Percentiles rank a stretch among this genome's conserved stretches.
These are phyloP conservation scores for Lotus japonicus DNA, from an alignment of 306 rosid species.

Conservation along the genomic window DNA sequence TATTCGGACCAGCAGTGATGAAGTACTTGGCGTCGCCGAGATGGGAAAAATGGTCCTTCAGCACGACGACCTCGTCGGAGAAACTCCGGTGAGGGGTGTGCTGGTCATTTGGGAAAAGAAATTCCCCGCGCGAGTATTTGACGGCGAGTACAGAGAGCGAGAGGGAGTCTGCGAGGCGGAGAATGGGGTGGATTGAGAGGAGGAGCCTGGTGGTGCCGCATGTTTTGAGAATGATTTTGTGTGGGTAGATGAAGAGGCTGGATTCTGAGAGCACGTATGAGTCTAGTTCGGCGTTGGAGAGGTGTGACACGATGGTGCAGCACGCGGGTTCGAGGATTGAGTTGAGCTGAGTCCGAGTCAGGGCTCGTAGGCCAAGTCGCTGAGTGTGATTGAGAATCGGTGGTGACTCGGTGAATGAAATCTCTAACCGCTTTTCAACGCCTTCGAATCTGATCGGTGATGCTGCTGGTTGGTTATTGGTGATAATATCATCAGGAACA, in stretches of 20 bases:
- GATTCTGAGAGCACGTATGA: conserved; percentile 69
- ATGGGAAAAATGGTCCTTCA: conserved; percentile 32
- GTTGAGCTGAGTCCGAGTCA: conserved; percentile 39
- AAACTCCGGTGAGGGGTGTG: conserved; percentile 54
- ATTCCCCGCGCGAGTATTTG: conserved; percentile 51
- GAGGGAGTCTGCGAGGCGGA: conserved; percentile 32
- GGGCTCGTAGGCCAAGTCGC: conserved; percentile 42
- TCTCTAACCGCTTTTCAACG: conserved; percentile 55
- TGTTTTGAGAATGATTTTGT: conserved; percentile 47
- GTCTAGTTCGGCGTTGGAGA: conserved; percentile 44
- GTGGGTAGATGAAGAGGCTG: conserved; percentile 46
- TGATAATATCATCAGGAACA: neutral
- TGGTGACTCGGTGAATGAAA: conserved; percentile 28
- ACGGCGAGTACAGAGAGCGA: conserved; percentile 35
- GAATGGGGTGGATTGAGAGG: conserved; percentile 35
- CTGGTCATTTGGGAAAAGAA: conserved; percentile 47
- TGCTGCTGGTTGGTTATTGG: conserved; percentile 7
- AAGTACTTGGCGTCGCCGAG: conserved; percentile 30
- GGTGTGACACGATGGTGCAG: conserved; percentile 49
- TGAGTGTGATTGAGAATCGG: conserved; percentile 26
- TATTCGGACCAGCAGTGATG: conserved; percentile 37
- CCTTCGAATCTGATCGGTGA: conserved; percentile 57
- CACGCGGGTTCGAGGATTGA: conserved; percentile 46
- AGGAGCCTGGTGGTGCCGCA: conserved; percentile 61
- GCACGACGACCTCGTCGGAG: conserved; percentile 35